Conservation (phyloP, 768 basidiomycete species). For the Pisolithus orientalis region DNA sequence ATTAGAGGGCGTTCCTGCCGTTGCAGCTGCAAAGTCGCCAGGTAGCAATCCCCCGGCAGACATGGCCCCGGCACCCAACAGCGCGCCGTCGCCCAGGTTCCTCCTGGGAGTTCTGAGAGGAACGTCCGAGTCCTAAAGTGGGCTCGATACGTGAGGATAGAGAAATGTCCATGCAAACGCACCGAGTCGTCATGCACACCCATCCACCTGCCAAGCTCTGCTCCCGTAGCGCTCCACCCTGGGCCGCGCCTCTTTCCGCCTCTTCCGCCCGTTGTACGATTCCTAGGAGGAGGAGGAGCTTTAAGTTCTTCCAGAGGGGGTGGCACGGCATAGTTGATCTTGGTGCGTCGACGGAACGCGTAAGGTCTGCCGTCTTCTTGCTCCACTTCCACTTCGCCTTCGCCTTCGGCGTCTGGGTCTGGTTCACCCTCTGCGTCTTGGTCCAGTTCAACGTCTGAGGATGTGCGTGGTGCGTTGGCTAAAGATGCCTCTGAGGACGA, state of each 20-base stretch:
- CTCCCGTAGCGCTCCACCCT: conserved; percentile 77
- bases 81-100: conserved; percentile 51
- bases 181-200: conserved; percentile 72
- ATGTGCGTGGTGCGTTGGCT: conserved; percentile 45
- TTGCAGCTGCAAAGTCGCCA: conserved; percentile 50
- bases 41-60: conserved; percentile 50
- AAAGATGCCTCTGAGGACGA: conserved; percentile 49
- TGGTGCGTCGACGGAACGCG: conserved; percentile 53
- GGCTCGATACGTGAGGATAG: neutral
- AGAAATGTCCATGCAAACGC: conserved; percentile 5
- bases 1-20: conserved; percentile 78
- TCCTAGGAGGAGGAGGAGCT: conserved; percentile 23
- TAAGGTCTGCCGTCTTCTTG: conserved; percentile 43
- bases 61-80: conserved; percentile 40
- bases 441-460: conserved; percentile 31
- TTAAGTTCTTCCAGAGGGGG: conserved; percentile 72
- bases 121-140: conserved; percentile 61
- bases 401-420: conserved; percentile 34
- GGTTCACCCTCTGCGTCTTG: conserved; percentile 34
- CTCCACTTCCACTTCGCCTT: conserved; percentile 52
- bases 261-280: conserved; percentile 32
- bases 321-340: conserved; percentile 75
- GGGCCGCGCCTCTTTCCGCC: conserved; percentile 41
- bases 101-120: conserved; percentile 66
- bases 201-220: conserved; percentile 75